These are phyloP conservation scores for Abelmoschus esculentus DNA, from an alignment of 345 rosid species.

Conservation along the genomic window DNA sequence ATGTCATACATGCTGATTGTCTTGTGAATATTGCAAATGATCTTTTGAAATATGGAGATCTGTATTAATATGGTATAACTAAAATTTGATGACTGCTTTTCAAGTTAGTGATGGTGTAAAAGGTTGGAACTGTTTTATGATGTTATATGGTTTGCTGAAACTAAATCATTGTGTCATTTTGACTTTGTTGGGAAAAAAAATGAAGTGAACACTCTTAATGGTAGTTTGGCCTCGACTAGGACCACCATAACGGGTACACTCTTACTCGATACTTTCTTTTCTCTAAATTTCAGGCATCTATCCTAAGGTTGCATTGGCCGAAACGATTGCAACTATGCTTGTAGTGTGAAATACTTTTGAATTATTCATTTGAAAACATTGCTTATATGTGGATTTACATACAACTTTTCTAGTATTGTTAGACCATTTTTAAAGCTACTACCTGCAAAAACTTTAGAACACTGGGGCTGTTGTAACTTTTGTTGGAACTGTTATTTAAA, in stretches of 20 bases:
- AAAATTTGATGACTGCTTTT: neutral
- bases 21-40: neutral
- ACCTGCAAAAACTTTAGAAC: neutral
- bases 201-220: neutral
- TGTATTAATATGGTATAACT: neutral
- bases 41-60: neutral
- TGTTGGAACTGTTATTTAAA: neutral
- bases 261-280: neutral
- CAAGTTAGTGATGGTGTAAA: neutral
- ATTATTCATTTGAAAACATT: neutral
- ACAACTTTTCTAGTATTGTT: neutral
- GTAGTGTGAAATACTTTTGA: neutral
- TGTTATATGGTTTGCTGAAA: neutral
- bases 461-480: neutral
- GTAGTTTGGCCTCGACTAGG: neutral
- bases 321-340: neutral
- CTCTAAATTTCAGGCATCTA: slow-evolving; percentile 9
- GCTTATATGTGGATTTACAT: neutral
- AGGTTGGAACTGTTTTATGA: neutral
- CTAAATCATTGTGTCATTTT: neutral
- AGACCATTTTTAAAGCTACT: neutral
- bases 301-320: neutral
- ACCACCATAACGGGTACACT: neutral
- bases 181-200: neutral
- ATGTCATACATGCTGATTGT: neutral